Evolutionary conservation across 2,329 filamentous ascomycete species (phyloP).

Genomic region (Colletotrichum karsti): DNA sequence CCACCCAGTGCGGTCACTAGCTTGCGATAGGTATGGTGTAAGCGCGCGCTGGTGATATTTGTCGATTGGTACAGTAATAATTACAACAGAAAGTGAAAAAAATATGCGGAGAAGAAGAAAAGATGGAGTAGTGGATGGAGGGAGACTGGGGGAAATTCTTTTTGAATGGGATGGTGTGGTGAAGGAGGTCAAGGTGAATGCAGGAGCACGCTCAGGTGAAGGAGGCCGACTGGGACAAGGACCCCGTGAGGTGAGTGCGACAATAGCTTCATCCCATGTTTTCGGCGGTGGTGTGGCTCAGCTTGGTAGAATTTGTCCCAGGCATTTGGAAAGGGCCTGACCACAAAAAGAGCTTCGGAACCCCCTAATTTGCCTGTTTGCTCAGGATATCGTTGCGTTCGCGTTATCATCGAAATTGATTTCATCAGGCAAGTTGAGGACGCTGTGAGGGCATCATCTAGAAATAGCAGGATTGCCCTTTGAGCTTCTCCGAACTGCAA

Average conservation of each 20-base stretch:
- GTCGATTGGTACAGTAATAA: too few relatives aligned
- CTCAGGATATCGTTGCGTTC: too few relatives aligned
- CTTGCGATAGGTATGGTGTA: too few relatives aligned
- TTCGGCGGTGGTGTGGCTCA: slow-evolving; percentile 21
- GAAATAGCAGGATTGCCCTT: neutral
- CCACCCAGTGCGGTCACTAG: neutral
- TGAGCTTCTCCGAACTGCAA: neutral
- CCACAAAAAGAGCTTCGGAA: slow-evolving; percentile 6
- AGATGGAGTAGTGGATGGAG: neutral
- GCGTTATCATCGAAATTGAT: too few relatives aligned
- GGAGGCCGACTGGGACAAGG: slow-evolving; percentile 24
- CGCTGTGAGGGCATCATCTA: neutral
- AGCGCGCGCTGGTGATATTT: neutral
- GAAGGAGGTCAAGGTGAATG: slow-evolving; percentile 14
- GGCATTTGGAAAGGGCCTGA: slow-evolving; percentile 4
- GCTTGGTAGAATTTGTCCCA: slow-evolving; percentile 14
- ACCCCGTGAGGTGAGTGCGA: slow-evolving; percentile 18
- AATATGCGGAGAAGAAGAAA: neutral
- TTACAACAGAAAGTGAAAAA: neutral
- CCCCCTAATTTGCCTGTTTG: too few relatives aligned
- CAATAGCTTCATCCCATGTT: slow-evolving; percentile 29
- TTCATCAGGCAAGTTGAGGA: neutral
- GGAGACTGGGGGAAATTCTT: neutral
- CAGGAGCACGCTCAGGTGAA: slow-evolving; percentile 17
- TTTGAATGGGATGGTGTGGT: neutral